Base-by-base conservation (phyloP, 345 rosid genomes). In the Citrus trifoliata region DNA sequence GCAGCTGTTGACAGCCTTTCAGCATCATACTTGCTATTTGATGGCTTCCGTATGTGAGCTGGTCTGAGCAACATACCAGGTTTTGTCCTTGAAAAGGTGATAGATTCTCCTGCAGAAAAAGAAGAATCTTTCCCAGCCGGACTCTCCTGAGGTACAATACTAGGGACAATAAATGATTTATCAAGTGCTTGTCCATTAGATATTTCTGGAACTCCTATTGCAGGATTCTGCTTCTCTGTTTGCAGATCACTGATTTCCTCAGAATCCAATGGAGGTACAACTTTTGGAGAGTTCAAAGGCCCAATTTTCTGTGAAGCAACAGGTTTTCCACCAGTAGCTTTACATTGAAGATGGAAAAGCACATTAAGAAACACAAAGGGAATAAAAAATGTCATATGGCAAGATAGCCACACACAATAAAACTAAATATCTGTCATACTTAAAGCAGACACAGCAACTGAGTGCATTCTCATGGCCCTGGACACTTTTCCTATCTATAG, bases 31-130 rank as follows among this genome's bases (percentile, higher is more conserved):
- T 86, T 93, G 83, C 81, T 80, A 78, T 71, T 78, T 48, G 93
- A 89, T 55, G 85, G 86, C 82, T 78, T 91, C 73, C 87, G 90
- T 28, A 80, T 71, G 85, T 92, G 91, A 85, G 95, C 93, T 33
- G 99, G 99, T 84, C 90, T 92, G 60, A 94, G 92, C 79, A 93
- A 82, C 99, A 96, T 92, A 35, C 99, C 98, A 2, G 97, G 97
- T 77, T 85, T 94, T 28, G 99, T 96, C 90, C 79, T 92, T 74
- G 95, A 89, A 87, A 93, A 94, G 67, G 97, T 85, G 81, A 96
- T 86, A 72, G 91, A 86, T 80, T 92, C 98, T 82, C 73, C 87
- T 84, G 71, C 86, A 38, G 92, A 80, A 79, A 82, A 82, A 27
- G 82, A 77, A 60, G 85, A 71, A 25, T 88, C 92, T 79, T 91